Evolutionary conservation across 1,284 basidiomycete species (phyloP), one percentile per base, ranked within the genome.

Genomic region (Malassezia sp.): DNA sequence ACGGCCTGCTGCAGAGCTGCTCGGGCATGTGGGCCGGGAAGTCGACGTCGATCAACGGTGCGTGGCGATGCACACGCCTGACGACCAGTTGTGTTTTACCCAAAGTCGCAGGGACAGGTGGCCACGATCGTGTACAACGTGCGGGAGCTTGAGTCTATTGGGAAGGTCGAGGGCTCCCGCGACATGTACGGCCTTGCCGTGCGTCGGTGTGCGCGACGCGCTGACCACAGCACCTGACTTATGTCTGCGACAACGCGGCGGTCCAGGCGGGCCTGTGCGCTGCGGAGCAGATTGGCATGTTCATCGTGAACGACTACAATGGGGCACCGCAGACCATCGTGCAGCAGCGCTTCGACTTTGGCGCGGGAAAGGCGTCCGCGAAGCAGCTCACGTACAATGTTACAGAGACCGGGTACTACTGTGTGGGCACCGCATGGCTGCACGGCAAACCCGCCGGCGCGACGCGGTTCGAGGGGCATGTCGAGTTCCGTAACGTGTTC

Each of bases 61-160:
- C 57, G 49, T 35, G 14, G 15, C 7, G 3, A 11, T 4, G 9
- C 1, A n/a, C n/a, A n/a, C n/a, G 30, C 11, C 47, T 38, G 17
- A 22, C 15, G 28, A 15, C 18, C 61, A 91, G 87, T 91, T 44
- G 80, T 80, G 5, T 96, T 95, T 73, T 79, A 86, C 59, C 71
- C 75, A 3, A 50, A 65, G 9, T 88, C 87, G 3, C 74, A 79
- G 59, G 91, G 91, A n/a, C 85, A 89, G 65, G 75, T 95, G 22
- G 85, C 91, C 14, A 81, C 91, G 74, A 83, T 93, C 46, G 80
- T 97, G 37, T 97, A 96, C 70, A 91, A 97, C 72, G 96, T 89
- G 85, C 69, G 75, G 23, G 91, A 97, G 66, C 81, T 82, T 38
- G 73, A 76, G 43, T 87, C 84, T 64, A 76, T 97, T 10, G 91